Base-by-base conservation (phyloP, 148 eudicot species). In the Cornus kousa region DNA sequence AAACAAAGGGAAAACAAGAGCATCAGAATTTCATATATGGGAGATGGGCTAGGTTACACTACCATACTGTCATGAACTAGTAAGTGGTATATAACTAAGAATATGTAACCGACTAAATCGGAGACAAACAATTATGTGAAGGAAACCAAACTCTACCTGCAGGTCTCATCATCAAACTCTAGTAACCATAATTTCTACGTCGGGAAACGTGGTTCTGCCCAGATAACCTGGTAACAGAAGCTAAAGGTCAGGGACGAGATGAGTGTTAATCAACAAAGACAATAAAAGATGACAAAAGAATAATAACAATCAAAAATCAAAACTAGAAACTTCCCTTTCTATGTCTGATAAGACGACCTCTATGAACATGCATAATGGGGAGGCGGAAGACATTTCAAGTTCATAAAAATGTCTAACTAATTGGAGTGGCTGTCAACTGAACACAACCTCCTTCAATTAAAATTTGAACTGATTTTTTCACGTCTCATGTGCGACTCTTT, bases 161-260 rank as follows among this genome's bases (percentile, higher is more conserved):
- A 77, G 77, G 28, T 67, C 64, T 68, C 80, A 67, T 35, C 55
- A 78, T 71, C 69, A 40, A 77, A 60, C 76, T 77, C 80, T 81
- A 94, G 87, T 93, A 90, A 81, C 86, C 90, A 79, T 95, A 93
- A 76, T 79, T 86, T 82, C 83, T 91, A 67, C 97, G 82, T 22
- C 99, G 88, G 43, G 98, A 82, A 57, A 43, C 86, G 69, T 88
- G 73, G 79, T 79, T 80, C 65, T 85, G 96, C 68, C 90, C 87
- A 77, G 97, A 90, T 53, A 84, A 80, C 91, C 99, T 95, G 91
- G 59, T 77, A 78, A 82, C 74, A 73, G 66, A 68, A 81, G 67
- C 82, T 75, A 70, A 74, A 57, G 72, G 81, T 81, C 67, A 89
- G 80, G 57, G 48, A 59, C 46, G 39, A 59, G n/a, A 67, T 53